Conservation (phyloP, 768 basidiomycete genomes). For the Russula virescens region DNA sequence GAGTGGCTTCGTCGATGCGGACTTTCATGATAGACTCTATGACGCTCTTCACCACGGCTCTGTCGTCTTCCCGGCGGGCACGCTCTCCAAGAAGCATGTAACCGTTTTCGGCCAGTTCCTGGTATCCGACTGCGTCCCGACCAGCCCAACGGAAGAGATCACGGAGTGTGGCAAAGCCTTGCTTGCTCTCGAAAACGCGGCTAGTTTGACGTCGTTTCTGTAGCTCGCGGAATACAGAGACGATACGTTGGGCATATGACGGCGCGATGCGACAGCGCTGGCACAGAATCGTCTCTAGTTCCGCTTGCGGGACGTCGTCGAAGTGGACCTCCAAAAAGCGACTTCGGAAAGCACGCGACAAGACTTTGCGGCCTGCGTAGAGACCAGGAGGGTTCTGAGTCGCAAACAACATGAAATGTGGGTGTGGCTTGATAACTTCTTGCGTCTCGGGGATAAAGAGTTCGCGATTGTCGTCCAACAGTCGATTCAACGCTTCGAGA, state of each 20-base stretch:
- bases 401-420: slow-evolving; percentile 96
- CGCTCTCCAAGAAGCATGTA: slow-evolving; percentile 97
- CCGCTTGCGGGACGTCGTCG: slow-evolving; percentile 90
- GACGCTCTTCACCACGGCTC: slow-evolving; percentile 82
- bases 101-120: slow-evolving; percentile 91
- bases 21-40: slow-evolving; percentile 89
- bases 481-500: slow-evolving; percentile 91
- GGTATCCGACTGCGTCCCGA: slow-evolving; percentile 81
- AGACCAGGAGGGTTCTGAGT: slow-evolving; percentile 97
- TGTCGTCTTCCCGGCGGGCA: slow-evolving; percentile 79
- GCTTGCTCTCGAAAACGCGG: slow-evolving; percentile 95
- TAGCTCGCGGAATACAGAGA: slow-evolving; percentile 86
- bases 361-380: slow-evolving; percentile 89
- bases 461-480: slow-evolving; percentile 97
- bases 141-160: slow-evolving; percentile 98
- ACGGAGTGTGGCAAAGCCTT: slow-evolving; percentile 92
- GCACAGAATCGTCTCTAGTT: slow-evolving; percentile 91
- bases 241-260: slow-evolving; percentile 87
- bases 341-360: slow-evolving; percentile 94
- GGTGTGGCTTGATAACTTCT: slow-evolving; percentile 88
- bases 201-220: slow-evolving; percentile 87
- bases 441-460: slow-evolving; percentile 93
- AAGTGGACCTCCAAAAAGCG: slow-evolving; percentile 98
- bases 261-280: slow-evolving; percentile 90
- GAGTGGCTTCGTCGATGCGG: slow-evolving; percentile 57